Evolutionary conservation across 352 stramenopile genomes (phyloP).

Genomic region (Phytophthora parvispora): DNA sequence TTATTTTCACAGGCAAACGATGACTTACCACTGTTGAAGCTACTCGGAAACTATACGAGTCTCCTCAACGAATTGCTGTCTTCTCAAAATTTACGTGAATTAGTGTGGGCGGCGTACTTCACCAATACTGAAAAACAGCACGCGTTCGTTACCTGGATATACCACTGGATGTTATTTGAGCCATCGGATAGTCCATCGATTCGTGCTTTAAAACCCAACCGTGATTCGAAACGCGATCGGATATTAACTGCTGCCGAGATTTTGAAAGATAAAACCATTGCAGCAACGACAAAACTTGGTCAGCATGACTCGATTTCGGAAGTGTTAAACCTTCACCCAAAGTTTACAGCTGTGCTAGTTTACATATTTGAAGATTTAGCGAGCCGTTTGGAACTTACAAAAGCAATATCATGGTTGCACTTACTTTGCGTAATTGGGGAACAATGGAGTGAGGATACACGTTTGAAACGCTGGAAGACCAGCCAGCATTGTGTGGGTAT

Average conservation of each 20-base stretch:
- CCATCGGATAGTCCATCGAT: neutral
- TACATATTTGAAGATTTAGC: constrained; percentile 13
- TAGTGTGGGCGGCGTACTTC: constrained; percentile 7
- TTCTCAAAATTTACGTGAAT: neutral
- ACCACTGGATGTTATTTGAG: constrained; percentile 22
- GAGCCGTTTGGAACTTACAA: neutral
- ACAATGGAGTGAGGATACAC: constrained; percentile 6
- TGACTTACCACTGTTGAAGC: neutral
- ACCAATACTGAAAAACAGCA: neutral
- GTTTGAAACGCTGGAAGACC: neutral
- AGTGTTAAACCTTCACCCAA: constrained; percentile 12
- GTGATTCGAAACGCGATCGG: constrained; percentile 3
- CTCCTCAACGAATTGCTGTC: constrained; percentile 9
- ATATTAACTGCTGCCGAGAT: neutral
- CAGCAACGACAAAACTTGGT: constrained; percentile 2
- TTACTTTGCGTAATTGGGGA: constrained; percentile 26
- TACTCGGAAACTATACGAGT: constrained; percentile 9
- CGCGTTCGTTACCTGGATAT: constrained; percentile 15
- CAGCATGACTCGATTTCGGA: constrained; percentile 5
- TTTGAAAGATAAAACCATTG: neutral
- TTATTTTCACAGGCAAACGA: constrained; percentile 2
- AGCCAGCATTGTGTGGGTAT: neutral
- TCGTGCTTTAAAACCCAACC: neutral
- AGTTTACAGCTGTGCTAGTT: constrained; percentile 1
- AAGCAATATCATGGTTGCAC: constrained; percentile 5